Evolutionary conservation across 768 basidiomycete genomes (phyloP).

Genomic region (Leccinellum luteum): DNA sequence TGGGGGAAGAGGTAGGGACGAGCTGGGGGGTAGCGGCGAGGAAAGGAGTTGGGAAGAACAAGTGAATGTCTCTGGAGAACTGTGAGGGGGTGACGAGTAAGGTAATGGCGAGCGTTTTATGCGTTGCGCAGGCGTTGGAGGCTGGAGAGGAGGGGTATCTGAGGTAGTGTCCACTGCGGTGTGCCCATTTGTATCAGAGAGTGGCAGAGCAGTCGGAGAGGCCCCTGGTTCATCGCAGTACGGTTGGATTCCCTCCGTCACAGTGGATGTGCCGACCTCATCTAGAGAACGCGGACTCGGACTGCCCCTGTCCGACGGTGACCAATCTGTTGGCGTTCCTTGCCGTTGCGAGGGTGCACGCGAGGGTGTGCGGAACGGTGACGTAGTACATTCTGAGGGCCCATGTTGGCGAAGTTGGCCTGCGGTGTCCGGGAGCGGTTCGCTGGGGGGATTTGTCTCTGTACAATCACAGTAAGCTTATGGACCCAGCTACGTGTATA

Average conservation of each 20-base stretch:
- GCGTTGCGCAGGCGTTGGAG: conserved; percentile 32
- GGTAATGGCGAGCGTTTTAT: conserved; percentile 4
- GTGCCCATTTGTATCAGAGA: conserved; percentile 16
- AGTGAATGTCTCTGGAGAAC: conserved; percentile 6
- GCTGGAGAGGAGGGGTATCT: conserved; percentile 17
- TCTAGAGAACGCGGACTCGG: conserved; percentile 12
- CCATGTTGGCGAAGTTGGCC: not conserved
- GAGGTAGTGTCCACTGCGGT: not conserved
- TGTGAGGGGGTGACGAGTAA: conserved; percentile 4
- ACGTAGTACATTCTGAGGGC: not conserved
- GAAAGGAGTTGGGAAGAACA: conserved; percentile 7
- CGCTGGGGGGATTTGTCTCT: conserved; percentile 3
- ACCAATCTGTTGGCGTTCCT: conserved; percentile 34
- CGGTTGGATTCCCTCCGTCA: not conserved
- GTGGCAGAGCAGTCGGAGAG: not conserved
- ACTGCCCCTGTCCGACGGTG: conserved; percentile 24
- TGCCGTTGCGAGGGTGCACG: conserved; percentile 7
- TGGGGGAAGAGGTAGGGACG: conserved; percentile 8
- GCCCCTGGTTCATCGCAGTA: conserved; percentile 1
- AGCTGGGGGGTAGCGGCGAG: conserved; percentile 13
- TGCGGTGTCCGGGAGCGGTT: not conserved
- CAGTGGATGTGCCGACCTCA: not conserved
- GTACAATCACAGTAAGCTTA: not conserved
- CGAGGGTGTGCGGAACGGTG: conserved; percentile 9
- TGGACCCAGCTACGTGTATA: not conserved